Evolutionary conservation across 2,329 filamentous ascomycete genomes (phyloP).

Genomic region (Cladosporium sp.): DNA sequence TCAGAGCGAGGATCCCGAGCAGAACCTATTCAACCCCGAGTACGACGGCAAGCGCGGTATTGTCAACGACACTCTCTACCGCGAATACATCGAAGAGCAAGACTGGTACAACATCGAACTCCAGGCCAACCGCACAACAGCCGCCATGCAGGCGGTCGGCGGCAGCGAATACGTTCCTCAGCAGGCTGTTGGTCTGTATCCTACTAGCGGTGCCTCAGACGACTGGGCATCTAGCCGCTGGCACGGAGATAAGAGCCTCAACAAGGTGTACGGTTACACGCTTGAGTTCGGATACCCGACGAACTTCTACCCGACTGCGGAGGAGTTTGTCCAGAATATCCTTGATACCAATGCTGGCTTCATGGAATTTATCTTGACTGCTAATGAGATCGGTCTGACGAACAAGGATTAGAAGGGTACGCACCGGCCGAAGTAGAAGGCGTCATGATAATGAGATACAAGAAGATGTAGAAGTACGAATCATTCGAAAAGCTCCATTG

Average conservation of each 20-base stretch:
- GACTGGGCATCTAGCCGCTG: constrained; percentile 43
- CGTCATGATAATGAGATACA: no score
- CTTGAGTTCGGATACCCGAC: constrained; percentile 43
- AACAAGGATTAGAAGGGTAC: no score
- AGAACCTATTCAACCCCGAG: constrained; percentile 55
- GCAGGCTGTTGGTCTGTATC: constrained; percentile 41
- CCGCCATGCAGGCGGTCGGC: constrained; percentile 41
- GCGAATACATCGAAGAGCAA: constrained; percentile 42
- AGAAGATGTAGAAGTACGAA: no score
- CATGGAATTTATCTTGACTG: constrained; percentile 43
- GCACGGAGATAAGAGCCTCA: constrained; percentile 38
- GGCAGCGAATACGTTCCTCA: constrained; percentile 36
- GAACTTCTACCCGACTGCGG: constrained; percentile 44
- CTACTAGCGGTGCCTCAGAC: constrained; percentile 41
- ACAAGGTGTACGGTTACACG: constrained; percentile 44
- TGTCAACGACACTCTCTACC: constrained; percentile 54
- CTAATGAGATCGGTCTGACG: constrained; percentile 36
- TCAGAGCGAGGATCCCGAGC: constrained; percentile 47
- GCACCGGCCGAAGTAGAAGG: no score
- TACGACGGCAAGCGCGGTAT: constrained; percentile 56
- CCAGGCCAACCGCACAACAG: constrained; percentile 37
- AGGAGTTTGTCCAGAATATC: constrained; percentile 44
- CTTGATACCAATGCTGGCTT: constrained; percentile 45
- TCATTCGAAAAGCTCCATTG: no score
- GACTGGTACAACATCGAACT: constrained; percentile 38